phyloP scores from a whole-genome alignment of 805 yeast genomes.

The Yamadazyma insecticola region DNA sequence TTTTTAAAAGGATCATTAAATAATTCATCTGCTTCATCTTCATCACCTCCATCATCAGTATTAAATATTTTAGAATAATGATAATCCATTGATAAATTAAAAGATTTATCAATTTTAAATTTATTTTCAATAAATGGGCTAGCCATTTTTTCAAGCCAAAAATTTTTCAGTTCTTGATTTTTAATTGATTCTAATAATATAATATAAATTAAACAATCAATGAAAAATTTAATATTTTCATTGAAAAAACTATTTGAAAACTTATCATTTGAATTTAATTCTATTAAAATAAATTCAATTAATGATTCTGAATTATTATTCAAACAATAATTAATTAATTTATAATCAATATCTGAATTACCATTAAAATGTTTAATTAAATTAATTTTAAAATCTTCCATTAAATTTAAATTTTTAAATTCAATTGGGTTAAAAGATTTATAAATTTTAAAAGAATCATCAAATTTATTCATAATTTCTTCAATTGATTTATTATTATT shows the following conservation, averaged over 20 bases:
- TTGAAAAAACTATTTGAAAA: slow-evolving; percentile 12
- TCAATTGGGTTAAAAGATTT: no score
- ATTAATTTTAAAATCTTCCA: slow-evolving; percentile 9
- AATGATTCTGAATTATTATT: slow-evolving; percentile 1
- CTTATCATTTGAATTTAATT: slow-evolving; percentile 3
- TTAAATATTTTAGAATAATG: slow-evolving; percentile 27
- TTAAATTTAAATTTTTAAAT: slow-evolving; percentile 3
- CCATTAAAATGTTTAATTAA: slow-evolving; percentile 10
- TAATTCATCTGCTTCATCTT: slow-evolving; percentile 11
- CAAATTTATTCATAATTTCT: no score
- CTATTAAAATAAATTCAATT: slow-evolving; percentile 2
- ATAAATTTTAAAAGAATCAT: no score
- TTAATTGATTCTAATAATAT: slow-evolving; percentile 14
- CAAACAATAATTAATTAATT: slow-evolving; percentile 5
- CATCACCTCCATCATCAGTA: slow-evolving; percentile 1
- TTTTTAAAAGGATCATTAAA: slow-evolving; percentile 14
- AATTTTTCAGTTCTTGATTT: slow-evolving; percentile 14
- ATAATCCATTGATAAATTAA: slow-evolving; percentile 16
- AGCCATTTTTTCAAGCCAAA: slow-evolving; percentile 17
- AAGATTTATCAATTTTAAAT: slow-evolving; percentile 5
- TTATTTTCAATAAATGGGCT: not conserved
- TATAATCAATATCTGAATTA: slow-evolving; percentile 2
- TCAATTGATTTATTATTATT: not conserved
- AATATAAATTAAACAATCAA: slow-evolving; percentile 18
- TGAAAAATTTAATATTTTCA: slow-evolving; percentile 22